phyloP scores from a whole-genome alignment of 2,329 filamentous ascomycete genomes.

The Thielaviopsis punctulata region DNA sequence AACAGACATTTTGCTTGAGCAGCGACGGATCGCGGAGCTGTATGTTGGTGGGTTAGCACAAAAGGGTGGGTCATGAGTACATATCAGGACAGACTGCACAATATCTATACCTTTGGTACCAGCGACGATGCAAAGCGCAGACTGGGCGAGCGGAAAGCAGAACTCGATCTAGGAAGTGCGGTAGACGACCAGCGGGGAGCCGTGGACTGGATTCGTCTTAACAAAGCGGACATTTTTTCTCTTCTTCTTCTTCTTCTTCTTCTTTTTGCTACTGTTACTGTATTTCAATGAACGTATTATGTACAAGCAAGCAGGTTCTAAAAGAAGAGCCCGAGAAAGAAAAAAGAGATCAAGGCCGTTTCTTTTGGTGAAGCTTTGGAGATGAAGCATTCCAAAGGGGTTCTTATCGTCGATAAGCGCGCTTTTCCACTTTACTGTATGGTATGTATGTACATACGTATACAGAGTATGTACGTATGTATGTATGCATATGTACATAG shows the following conservation, averaged over 20 bases:
- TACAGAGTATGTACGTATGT: too few relatives aligned
- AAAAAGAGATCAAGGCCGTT: too few relatives aligned
- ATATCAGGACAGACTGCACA: too few relatives aligned
- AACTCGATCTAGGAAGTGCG: not conserved
- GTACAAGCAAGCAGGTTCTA: too few relatives aligned
- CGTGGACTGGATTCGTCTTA: not conserved
- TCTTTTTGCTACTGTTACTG: conserved; percentile 41
- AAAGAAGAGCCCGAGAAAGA: too few relatives aligned
- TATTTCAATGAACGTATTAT: too few relatives aligned
- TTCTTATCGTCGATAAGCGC: not conserved
- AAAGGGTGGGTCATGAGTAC: not conserved
- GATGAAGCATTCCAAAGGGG: too few relatives aligned
- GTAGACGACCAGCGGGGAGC: not conserved
- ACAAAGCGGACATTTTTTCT: not conserved
- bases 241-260: conserved; percentile 26
- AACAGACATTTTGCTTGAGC: conserved; percentile 65
- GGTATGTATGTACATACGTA: too few relatives aligned
- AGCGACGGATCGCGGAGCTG: conserved; percentile 66
- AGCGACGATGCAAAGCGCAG: conserved; percentile 1
- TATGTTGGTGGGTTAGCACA: not conserved
- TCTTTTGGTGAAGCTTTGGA: too few relatives aligned
- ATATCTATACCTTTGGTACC: conserved; percentile 14
- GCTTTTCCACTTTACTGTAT: not conserved
- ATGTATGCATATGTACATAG: too few relatives aligned
- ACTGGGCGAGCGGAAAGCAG: not conserved